These are phyloP conservation scores for Aureobasidium sp. DNA, from an alignment of 2,329 filamentous ascomycete species.

Conservation along the genomic window DNA sequence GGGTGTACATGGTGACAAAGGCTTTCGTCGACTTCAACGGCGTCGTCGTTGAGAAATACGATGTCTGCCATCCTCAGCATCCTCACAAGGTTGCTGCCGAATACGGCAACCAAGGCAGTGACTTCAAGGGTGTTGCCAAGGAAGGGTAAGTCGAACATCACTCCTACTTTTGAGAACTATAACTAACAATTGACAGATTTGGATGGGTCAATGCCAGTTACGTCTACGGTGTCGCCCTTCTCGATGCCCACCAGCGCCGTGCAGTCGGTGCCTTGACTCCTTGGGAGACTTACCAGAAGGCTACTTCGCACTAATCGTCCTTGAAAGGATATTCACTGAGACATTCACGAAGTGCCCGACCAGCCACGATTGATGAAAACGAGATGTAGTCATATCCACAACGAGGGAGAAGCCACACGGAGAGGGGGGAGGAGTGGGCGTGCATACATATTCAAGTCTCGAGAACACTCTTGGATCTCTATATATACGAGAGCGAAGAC, in stretches of 20 bases:
- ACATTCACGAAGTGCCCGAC: neutral
- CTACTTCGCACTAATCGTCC: constrained; percentile 12
- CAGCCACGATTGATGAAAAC: constrained; percentile 16
- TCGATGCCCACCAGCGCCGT: constrained; percentile 89
- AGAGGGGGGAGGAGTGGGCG: neutral
- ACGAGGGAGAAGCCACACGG: neutral
- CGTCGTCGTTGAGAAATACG: constrained; percentile 98
- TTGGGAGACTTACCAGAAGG: constrained; percentile 84
- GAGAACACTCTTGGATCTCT: neutral
- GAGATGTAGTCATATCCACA: constrained; percentile 11
- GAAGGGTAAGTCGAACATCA: constrained; percentile 78
- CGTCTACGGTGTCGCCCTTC: constrained; percentile 89
- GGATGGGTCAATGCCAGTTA: constrained; percentile 99
- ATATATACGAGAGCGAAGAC: neutral
- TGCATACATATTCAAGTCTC: neutral
- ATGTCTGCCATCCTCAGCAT: constrained; percentile 90
- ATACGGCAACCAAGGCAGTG: constrained; percentile 95
- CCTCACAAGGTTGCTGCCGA: constrained; percentile 96
- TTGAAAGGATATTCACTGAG: neutral
- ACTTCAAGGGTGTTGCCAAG: constrained; percentile 95
- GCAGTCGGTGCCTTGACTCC: constrained; percentile 89
- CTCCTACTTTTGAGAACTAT: neutral
- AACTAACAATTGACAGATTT: constrained; percentile 65
- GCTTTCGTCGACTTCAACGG: constrained; percentile 99
- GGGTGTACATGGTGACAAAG: constrained; percentile 99